Evolutionary conservation across 139 green algal species (phyloP).

Genomic region (Micractinium sp.): DNA sequence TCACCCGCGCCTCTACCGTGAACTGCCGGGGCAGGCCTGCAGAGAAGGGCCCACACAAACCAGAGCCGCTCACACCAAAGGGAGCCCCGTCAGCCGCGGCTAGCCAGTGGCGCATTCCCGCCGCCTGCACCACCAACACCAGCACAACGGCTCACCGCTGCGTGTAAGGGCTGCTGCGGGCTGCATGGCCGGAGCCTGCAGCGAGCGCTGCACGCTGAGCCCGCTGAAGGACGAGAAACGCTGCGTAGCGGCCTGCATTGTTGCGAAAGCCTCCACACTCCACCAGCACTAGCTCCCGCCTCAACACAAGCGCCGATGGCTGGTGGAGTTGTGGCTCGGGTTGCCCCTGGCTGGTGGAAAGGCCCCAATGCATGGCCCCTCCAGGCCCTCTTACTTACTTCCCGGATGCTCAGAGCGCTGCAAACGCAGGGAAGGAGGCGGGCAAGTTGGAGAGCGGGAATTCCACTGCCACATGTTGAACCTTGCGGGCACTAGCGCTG

Average conservation of each 20-base stretch:
- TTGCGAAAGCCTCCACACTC: not conserved
- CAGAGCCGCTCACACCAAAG: not conserved
- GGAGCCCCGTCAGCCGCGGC: not conserved
- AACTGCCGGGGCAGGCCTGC: constrained; percentile 29
- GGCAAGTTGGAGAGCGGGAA: too few species aligned
- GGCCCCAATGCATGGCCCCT: too few species aligned
- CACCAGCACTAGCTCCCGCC: not conserved
- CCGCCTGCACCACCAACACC: not conserved
- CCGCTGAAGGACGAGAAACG: constrained; percentile 36
- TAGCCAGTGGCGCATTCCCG: not conserved
- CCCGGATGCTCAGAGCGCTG: too few species aligned
- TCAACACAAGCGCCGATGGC: not conserved
- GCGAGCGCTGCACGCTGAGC: not conserved
- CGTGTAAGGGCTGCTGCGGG: constrained; percentile 34
- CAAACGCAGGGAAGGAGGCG: too few species aligned
- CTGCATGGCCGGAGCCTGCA: constrained; percentile 18
- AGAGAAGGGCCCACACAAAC: not conserved
- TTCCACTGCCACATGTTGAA: too few species aligned
- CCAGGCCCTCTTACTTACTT: too few species aligned
- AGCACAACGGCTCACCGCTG: constrained; percentile 16
- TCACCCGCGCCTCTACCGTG: constrained; percentile 20
- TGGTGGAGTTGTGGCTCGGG: not conserved
- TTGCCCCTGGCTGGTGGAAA: not conserved
- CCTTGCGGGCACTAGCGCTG: too few species aligned
- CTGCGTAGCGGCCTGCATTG: constrained; percentile 33